These are phyloP conservation scores for Passalora sequoiae DNA, from an alignment of 2,329 filamentous ascomycete species.

Conservation along the genomic window DNA sequence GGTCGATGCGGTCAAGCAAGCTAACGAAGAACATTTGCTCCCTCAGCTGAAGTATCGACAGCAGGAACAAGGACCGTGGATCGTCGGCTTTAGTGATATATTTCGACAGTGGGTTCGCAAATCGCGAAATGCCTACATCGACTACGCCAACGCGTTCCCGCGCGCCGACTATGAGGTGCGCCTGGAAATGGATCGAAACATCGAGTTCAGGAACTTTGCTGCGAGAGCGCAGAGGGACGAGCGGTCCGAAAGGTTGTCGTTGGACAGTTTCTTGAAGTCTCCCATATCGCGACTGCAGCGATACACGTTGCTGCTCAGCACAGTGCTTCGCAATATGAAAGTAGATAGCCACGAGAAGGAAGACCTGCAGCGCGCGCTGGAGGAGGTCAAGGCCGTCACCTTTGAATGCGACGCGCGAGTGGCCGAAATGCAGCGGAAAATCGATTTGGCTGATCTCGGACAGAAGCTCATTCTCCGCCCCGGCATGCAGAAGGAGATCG, in stretches of 20 bases:
- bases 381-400: conserved; percentile 86
- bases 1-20: conserved; percentile 78
- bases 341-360: conserved; percentile 84
- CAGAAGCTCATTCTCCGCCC: conserved; percentile 78
- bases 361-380: conserved; percentile 76
- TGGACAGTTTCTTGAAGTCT: conserved; percentile 90
- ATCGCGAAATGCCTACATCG: conserved; percentile 79
- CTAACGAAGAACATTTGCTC: conserved; percentile 87
- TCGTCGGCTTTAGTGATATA: conserved; percentile 89
- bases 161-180: conserved; percentile 77
- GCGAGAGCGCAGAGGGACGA: conserved; percentile 74
- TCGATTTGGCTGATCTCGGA: conserved; percentile 78
- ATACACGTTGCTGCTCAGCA: conserved; percentile 76
- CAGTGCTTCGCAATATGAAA: conserved; percentile 76
- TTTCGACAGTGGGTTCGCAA: conserved; percentile 98
- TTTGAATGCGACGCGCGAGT: conserved; percentile 88
- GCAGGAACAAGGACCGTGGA: conserved; percentile 92
- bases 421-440: conserved; percentile 85
- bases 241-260: conserved; percentile 75
- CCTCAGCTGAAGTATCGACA: conserved; percentile 95
- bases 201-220: conserved; percentile 80
- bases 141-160: conserved; percentile 85
- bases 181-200: conserved; percentile 76
- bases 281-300: conserved; percentile 90
- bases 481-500: conserved; percentile 74